Conservation (phyloP, 768 basidiomycete species). For the Cyclocybe cylindracea region DNA sequence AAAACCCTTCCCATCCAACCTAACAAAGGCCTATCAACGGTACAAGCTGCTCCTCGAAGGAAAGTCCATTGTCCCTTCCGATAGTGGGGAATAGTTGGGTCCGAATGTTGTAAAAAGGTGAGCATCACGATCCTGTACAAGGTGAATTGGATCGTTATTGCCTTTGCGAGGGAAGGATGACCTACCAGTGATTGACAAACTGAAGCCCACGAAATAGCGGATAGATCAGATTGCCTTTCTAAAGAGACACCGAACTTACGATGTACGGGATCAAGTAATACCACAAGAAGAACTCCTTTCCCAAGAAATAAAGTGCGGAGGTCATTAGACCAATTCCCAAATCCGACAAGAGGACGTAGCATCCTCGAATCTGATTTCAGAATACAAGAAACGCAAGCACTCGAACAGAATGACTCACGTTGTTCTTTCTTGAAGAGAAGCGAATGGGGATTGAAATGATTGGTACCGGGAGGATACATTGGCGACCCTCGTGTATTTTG, state of each 20-base stretch:
- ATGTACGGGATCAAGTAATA: conserved; percentile 45
- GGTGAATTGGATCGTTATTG: background rate
- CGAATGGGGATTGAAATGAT: conserved; percentile 40
- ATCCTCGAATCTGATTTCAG: conserved; percentile 24
- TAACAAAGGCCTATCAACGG: conserved; percentile 57
- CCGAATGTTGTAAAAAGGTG: conserved; percentile 62
- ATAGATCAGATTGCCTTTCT: background rate
- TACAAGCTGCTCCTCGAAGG: conserved; percentile 55
- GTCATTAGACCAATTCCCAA: conserved; percentile 27
- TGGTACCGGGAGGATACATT: conserved; percentile 48
- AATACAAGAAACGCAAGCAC: background rate
- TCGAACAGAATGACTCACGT: conserved; percentile 24
- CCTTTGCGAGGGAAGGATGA: background rate
- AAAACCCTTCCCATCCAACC: conserved; percentile 63
- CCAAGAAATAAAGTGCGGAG: conserved; percentile 20
- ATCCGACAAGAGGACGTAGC: conserved; percentile 38
- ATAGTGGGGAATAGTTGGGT: conserved; percentile 58
- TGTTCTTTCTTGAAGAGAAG: conserved; percentile 41
- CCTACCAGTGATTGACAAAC: conserved; percentile 47
- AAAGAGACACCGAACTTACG: conserved; percentile 25
- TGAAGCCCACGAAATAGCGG: conserved; percentile 8
- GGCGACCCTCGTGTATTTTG: conserved; percentile 49
- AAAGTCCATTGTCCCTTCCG: conserved; percentile 54
- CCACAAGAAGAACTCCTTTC: conserved; percentile 26
- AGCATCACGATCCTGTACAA: conserved; percentile 40